Evolutionary conservation across 371 early-diverging fungal species (phyloP).

Genomic region (Gilbertella persicaria): DNA sequence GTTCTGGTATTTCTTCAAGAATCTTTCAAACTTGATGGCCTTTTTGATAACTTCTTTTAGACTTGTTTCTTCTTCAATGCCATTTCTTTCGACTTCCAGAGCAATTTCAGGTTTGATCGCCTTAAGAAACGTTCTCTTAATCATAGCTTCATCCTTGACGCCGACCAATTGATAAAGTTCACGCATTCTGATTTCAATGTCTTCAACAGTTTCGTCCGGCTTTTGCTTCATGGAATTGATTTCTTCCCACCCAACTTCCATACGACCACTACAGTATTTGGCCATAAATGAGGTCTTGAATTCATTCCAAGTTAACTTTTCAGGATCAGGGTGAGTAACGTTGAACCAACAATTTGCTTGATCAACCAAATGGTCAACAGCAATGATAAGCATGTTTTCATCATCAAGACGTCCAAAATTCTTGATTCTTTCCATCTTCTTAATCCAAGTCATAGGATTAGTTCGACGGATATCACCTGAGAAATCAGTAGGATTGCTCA

Average conservation of each 20-base stretch:
- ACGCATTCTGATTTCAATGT: background rate
- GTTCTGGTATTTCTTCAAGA: background rate
- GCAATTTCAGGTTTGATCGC: conserved; percentile 1
- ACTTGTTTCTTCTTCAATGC: background rate
- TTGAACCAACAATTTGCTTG: background rate
- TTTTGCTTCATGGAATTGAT: background rate
- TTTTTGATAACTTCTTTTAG: background rate
- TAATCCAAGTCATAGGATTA: background rate
- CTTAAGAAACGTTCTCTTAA: conserved; percentile 3
- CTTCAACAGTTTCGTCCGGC: background rate
- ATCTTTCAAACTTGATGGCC: background rate
- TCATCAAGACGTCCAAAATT: background rate
- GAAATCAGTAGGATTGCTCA: background rate
- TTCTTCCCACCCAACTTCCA: background rate
- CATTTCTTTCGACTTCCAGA: background rate
- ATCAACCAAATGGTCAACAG: background rate
- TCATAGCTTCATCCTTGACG: background rate
- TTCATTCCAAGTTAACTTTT: background rate
- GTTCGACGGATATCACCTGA: background rate
- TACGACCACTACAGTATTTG: background rate
- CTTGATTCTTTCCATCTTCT: background rate
- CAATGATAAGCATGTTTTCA: background rate
- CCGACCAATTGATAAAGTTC: background rate
- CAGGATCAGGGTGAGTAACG: background rate
- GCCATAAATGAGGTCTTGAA: background rate